Conservation (phyloP, 129 eudicot genomes). For the Scalesia atractyloides region DNA sequence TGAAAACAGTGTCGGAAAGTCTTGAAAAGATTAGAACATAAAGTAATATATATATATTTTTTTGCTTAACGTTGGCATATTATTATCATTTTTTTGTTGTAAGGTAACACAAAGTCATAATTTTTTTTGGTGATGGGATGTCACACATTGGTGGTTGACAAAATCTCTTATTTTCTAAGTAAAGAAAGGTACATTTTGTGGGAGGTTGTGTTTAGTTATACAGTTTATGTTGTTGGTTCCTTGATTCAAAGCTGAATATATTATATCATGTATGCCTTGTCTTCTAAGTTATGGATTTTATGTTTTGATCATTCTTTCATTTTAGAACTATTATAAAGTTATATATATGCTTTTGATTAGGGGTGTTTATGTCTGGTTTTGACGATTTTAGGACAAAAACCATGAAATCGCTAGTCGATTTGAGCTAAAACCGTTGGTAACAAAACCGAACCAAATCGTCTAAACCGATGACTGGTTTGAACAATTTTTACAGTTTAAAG, state of each 20-base stretch:
- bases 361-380: no score
- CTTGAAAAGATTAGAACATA: conserved; percentile 69
- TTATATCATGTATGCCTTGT: background rate
- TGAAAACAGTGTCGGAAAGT: conserved; percentile 76
- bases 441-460: no score
- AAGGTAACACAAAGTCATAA: conserved; percentile 21
- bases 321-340: no score
- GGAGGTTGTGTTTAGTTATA: conserved; percentile 5
- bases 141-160: conserved; percentile 24
- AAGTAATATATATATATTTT: conserved; percentile 27
- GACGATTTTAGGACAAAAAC: no score
- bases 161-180: conserved; percentile 15
- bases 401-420: no score
- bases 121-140: conserved; percentile 32
- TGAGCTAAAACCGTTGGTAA: no score
- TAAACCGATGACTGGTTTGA: no score
- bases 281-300: background rate
- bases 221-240: background rate
- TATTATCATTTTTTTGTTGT: conserved; percentile 16
- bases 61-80: conserved; percentile 13
- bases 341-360: no score
- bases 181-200: conserved; percentile 26
- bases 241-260: background rate
- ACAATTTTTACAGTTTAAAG: no score
- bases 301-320: no score